Conservation (phyloP, 495 filamentous ascomycete genomes). For the Beverwykella pulmonaria region DNA sequence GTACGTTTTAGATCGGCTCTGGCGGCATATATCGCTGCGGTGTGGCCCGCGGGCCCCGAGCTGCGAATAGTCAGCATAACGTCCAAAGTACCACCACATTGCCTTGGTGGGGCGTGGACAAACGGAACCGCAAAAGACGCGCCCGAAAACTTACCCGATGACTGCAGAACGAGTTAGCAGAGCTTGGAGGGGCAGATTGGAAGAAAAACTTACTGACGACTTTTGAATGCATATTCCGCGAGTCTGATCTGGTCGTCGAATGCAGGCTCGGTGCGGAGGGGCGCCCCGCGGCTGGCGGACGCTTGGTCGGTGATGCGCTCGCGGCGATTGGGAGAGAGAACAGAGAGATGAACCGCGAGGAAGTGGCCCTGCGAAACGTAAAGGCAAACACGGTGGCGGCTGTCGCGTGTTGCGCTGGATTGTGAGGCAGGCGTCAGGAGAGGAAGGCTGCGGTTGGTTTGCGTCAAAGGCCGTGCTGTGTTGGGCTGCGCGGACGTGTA, state of each 20-base stretch:
- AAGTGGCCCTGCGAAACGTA: constrained; percentile 64
- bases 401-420: constrained; percentile 8
- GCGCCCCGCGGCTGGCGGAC: constrained; percentile 42
- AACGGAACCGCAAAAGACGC: constrained; percentile 15
- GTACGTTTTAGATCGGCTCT: constrained; percentile 83
- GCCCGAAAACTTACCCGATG: constrained; percentile 39
- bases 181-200: neutral
- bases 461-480: neutral
- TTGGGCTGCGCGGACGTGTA: neutral
- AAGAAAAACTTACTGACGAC: constrained; percentile 43
- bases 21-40: constrained; percentile 92
- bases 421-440: neutral
- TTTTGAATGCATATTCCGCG: constrained; percentile 48
- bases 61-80: constrained; percentile 52
- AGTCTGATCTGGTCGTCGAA: constrained; percentile 28
- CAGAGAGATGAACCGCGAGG: constrained; percentile 62
- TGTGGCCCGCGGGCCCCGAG: constrained; percentile 96
- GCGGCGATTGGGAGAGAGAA: constrained; percentile 63
- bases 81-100: constrained; percentile 5
- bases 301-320: constrained; percentile 65
- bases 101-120: constrained; percentile 3
- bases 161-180: constrained; percentile 37
- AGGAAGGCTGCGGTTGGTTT: neutral
- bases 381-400: constrained; percentile 84
- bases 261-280: constrained; percentile 46